Evolutionary conservation across 768 basidiomycete species (phyloP).

Genomic region (Phanerochaete carnosa): DNA sequence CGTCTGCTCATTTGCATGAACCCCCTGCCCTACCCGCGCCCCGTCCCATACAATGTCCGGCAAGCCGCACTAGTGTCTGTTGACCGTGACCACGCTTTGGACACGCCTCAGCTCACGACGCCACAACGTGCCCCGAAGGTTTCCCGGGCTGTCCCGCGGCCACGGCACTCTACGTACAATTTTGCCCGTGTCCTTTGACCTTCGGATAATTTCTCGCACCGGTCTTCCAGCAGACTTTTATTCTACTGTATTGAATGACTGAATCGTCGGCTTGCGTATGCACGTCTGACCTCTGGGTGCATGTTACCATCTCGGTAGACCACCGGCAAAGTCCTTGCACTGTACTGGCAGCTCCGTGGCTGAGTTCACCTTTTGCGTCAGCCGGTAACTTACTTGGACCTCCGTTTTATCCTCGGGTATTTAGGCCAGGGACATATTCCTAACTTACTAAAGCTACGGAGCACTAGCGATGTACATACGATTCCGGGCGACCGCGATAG

Average conservation of each 20-base stretch:
- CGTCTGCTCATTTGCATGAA: neutral
- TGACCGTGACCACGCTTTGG: neutral
- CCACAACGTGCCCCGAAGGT: neutral
- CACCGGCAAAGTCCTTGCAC: too few species aligned
- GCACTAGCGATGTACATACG: neutral
- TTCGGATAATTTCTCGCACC: neutral
- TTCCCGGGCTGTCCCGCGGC: neutral
- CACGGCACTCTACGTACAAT: neutral
- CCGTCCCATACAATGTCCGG: neutral
- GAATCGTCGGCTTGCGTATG: neutral
- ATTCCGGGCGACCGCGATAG: neutral
- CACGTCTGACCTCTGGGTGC: too few species aligned
- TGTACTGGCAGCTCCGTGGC: neutral
- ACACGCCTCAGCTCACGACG: neutral
- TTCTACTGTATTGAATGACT: neutral
- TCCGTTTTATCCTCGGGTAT: neutral
- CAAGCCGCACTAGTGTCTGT: neutral
- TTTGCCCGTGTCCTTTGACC: neutral
- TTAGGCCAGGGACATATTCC: neutral
- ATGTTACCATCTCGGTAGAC: neutral
- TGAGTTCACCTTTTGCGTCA: neutral
- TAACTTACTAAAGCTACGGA: neutral
- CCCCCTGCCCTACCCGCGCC: neutral
- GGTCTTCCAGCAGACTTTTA: neutral
- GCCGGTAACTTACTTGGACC: neutral